Percentiles rank a stretch among this genome's conserved stretches.
Evolutionary conservation across 176 grass and related monocot genomes (phyloP).

Genomic region (Eragrostis curvula): DNA sequence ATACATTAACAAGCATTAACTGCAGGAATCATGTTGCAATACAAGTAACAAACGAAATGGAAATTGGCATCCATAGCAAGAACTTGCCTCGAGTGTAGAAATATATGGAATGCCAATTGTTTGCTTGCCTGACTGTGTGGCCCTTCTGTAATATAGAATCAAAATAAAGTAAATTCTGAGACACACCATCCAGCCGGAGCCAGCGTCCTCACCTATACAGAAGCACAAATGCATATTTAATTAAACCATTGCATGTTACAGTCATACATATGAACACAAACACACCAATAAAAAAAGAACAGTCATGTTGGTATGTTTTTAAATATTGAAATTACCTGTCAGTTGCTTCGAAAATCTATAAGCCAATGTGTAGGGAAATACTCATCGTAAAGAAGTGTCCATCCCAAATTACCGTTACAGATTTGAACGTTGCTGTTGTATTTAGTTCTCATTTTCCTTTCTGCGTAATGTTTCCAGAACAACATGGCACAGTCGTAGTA

Average conservation of each 20-base stretch:
- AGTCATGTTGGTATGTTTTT: background rate
- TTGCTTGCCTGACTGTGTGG: background rate
- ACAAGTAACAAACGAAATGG: background rate
- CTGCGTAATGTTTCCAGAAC: background rate
- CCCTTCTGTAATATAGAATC: background rate
- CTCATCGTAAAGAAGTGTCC: background rate
- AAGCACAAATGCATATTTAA: constrained; percentile 8
- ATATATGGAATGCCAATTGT: background rate
- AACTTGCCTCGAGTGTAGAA: background rate
- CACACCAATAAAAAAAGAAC: background rate
- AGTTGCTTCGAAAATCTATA: constrained; percentile 17
- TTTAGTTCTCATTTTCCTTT: background rate
- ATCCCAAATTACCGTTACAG: background rate
- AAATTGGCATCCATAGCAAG: constrained; percentile 1
- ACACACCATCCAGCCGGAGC: background rate
- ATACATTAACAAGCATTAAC: background rate
- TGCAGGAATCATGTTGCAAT: constrained; percentile 20
- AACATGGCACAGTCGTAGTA: background rate
- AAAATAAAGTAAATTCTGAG: constrained; percentile 3
- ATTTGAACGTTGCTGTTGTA: constrained; percentile 11
- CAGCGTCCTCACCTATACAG: background rate
- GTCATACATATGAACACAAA: constrained; percentile 1
- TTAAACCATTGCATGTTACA: constrained; percentile 14
- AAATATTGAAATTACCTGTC: constrained; percentile 10
- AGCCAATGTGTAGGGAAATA: background rate